These are phyloP conservation scores for Kluyveromyces sp. DNA, from an alignment of 1,139 yeast genomes.

Conservation along the genomic window DNA sequence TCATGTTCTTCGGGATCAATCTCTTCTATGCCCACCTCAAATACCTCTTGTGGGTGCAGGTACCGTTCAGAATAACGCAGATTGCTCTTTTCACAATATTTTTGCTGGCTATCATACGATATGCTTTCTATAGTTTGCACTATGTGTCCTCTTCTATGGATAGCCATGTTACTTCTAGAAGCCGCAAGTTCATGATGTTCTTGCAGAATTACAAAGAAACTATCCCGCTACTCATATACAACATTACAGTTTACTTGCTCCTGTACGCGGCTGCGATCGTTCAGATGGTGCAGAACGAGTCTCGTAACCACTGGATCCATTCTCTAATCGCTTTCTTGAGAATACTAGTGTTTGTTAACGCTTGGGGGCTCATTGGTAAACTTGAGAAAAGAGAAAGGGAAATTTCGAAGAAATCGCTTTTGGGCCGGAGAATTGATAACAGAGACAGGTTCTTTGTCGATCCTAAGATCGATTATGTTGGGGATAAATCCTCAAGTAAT, in stretches of 20 bases:
- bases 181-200: slow-evolving; percentile 10
- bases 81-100: slow-evolving; percentile 14
- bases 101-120: slow-evolving; percentile 11
- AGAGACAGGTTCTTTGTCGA: slow-evolving; percentile 23
- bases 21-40: slow-evolving; percentile 6
- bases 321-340: slow-evolving; percentile 19
- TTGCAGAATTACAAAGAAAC: slow-evolving; percentile 24
- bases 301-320: slow-evolving; percentile 19
- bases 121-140: slow-evolving; percentile 23
- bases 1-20: slow-evolving; percentile 2
- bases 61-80: slow-evolving; percentile 10
- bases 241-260: slow-evolving; percentile 13
- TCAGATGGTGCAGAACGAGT: slow-evolving; percentile 8
- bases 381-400: slow-evolving; percentile 23
- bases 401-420: slow-evolving; percentile 21
- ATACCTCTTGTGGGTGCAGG: neutral
- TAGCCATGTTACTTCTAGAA: slow-evolving; percentile 3
- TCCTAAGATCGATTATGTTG: slow-evolving; percentile 15
- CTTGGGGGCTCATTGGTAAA: slow-evolving; percentile 28
- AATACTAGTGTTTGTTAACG: slow-evolving; percentile 24
- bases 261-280: slow-evolving; percentile 15
- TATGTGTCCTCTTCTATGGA: slow-evolving; percentile 17
- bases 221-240: slow-evolving; percentile 22
- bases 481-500: neutral
- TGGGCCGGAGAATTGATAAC: slow-evolving; percentile 27